Base-by-base conservation (phyloP, 1,139 yeast species). In the Yueomyces sp. region DNA sequence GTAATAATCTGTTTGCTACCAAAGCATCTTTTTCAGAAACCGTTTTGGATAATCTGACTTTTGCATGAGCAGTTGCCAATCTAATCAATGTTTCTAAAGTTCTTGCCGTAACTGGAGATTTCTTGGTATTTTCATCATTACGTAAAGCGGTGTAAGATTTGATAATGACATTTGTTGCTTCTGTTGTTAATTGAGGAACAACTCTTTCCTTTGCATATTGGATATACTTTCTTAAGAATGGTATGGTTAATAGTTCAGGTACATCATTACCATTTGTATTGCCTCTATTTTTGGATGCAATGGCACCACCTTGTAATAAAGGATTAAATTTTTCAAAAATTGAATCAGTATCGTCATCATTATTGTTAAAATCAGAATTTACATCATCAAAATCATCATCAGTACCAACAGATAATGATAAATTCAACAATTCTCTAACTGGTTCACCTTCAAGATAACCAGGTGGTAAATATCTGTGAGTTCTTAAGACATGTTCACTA, bases 31-130 rank as follows among this genome's bases (percentile, higher is more conserved):
- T 72, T 31, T 75, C 75, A 36, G 81, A 86, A 26, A 91, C 81
- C 2, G 76, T 70, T 52, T 75, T 75, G 27, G 95, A 82, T 43
- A 91, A 69, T 54, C 98, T 72, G 11, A 91, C 86, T 60, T 91
- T 91, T 27, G 99, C 98, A 63, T 91, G 99, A 0, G 98, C 98
- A 1, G 97, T 85, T 1, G 97, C 74, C 48, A 91, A 70, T 70
- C 99, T 95, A 61, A 91, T 91, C 53, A 91, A 71, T 0, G 99
- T 91, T 66, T 91, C 99, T 54, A 91, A 70, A 3, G 98, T 93
- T 78, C 99, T 85, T 27, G 98, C 96, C 2, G 99, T 91, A 51
- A 93, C 86, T 36, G 99, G 98, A 1, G 95, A 83, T 3, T 96
- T 87, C 53, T 84, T 78, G 46, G 91, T 75, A 49, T 70, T 73